Evolutionary conservation across 257 asterid species (phyloP).

Genomic region (Solanum piurae): DNA sequence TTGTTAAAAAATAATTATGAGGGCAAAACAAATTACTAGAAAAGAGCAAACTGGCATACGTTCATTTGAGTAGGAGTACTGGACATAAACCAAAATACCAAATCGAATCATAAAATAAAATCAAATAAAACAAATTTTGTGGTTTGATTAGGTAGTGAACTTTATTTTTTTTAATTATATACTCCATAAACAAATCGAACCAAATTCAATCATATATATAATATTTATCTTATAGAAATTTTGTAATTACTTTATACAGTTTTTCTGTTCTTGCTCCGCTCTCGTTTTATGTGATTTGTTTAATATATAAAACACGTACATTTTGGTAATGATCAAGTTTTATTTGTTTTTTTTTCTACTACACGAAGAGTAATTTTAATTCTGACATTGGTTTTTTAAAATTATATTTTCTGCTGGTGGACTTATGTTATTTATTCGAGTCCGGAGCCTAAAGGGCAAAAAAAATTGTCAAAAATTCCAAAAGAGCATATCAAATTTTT

Average conservation of each 20-base stretch:
- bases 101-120: background rate
- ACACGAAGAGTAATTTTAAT: background rate
- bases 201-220: background rate
- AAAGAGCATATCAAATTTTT: too few relatives aligned
- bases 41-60: background rate
- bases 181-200: background rate
- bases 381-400: background rate
- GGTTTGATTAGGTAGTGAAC: background rate
- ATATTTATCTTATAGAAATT: background rate
- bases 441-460: too few relatives aligned
- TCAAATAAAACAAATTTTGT: background rate
- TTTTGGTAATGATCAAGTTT: background rate
- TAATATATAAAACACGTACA: background rate
- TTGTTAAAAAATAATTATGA: background rate
- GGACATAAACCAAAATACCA: background rate
- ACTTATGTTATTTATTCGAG: background rate
- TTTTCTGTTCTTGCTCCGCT: background rate
- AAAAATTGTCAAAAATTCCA: too few relatives aligned
- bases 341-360: background rate
- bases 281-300: background rate
- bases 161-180: background rate
- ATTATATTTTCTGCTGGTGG: background rate
- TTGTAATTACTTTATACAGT: too few relatives aligned
- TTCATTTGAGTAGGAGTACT: background rate
- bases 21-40: background rate